Percentiles rank a stretch among this genome's conserved stretches.
These are phyloP conservation scores for Wilcoxina mikolae DNA, from an alignment of 495 filamentous ascomycete genomes.

Conservation along the genomic window DNA sequence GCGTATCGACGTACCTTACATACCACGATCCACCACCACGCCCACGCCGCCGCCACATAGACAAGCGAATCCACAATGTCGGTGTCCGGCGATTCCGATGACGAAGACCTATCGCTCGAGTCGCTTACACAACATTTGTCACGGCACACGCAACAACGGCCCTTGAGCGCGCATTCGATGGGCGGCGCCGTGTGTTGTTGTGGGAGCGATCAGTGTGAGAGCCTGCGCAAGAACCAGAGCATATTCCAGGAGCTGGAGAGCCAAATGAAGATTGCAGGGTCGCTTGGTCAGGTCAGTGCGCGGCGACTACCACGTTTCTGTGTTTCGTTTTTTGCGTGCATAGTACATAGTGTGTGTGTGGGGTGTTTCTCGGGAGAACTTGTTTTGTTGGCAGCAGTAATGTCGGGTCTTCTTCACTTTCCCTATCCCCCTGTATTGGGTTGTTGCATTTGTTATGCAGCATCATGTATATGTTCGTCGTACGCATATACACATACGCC, in stretches of 20 bases:
- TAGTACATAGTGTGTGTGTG: too few species aligned
- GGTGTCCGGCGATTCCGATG: slow-evolving; percentile 8
- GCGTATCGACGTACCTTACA: too few species aligned
- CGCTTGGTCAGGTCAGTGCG: slow-evolving; percentile 64
- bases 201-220: slow-evolving; percentile 63
- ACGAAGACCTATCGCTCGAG: slow-evolving; percentile 21
- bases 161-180: slow-evolving; percentile 9
- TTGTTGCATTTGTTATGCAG: slow-evolving; percentile 3
- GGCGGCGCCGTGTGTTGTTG: slow-evolving; percentile 53
- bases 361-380: not conserved
- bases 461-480: slow-evolving; percentile 3
- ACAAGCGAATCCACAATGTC: slow-evolving; percentile 5
- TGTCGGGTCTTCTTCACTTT: not conserved
- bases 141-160: slow-evolving; percentile 11
- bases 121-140: slow-evolving; percentile 17
- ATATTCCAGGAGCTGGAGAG: slow-evolving; percentile 68
- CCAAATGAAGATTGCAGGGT: slow-evolving; percentile 69
- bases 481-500: slow-evolving; percentile 10
- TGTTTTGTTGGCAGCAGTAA: not conserved
- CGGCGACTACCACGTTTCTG: too few species aligned
- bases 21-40: not conserved
- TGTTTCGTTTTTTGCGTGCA: not conserved
- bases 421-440: not conserved
- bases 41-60: not conserved
- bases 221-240: slow-evolving; percentile 60